Base-by-base conservation (phyloP, 2,329 filamentous ascomycete genomes). In the Aspergillus hiratsukae region DNA sequence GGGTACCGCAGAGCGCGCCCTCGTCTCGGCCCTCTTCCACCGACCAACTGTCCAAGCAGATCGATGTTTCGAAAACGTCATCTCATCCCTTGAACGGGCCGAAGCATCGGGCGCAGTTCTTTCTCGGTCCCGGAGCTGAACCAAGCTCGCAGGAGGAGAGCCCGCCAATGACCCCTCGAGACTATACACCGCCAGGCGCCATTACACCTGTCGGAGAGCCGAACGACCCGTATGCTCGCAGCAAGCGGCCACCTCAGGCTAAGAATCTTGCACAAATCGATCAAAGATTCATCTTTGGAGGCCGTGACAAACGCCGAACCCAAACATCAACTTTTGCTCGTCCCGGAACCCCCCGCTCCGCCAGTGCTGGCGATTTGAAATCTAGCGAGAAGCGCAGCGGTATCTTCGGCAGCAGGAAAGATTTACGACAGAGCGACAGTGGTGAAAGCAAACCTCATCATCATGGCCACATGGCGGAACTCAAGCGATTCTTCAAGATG, bases 401-500 rank as follows among this genome's bases (percentile, higher is more conserved):
- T 56, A 78, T 85, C 51, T 84, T 85, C 60, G 78, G 79, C 31
- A 75, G 74, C 54, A 80, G 78, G 56, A 81, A 83, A 60, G 81
- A 86, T 29, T 73, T 78, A 25, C 72, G 78, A 52, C 65, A 73
- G 46, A 80, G 55, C 76, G 82, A 48, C 31, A 37, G 31, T 73
- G 78, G 54, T 77, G 77, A 77, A 54, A 76, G 76, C 2, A 80
- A 81, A 58, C 80, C 82, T 58, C 28, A 29, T 11, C 28, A 29
- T 11, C 69, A 72, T 55, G 86, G 89, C 23, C 97, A 94, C 4
- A 97, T 97, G 89, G 87, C 89, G 3, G 93, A 97, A 66, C 76
- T 99, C 58, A 97, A 96, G 76, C 84, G 94, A n/a, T 99, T 99
- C 72, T 96, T 99, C 80, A 94, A 78, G 87, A 74, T 86, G 52